Evolutionary conservation across 768 basidiomycete species (phyloP).

Genomic region (Infundibulicybe gibba): DNA sequence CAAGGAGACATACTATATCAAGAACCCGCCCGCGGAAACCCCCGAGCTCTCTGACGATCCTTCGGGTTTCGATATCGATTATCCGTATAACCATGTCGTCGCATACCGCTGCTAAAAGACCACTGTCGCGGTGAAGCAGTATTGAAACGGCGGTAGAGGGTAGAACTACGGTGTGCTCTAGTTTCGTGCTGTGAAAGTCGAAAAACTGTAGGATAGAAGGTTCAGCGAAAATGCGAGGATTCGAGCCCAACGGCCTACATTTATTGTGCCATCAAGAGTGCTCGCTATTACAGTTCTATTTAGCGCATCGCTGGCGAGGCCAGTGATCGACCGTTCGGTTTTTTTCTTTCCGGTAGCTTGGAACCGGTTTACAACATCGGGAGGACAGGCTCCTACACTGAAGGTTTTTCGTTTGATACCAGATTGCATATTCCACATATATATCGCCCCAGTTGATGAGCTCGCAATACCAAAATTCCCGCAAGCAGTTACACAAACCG

Average conservation of each 20-base stretch:
- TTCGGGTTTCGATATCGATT: slow-evolving; percentile 86
- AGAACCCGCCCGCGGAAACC: slow-evolving; percentile 84
- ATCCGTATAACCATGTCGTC: slow-evolving; percentile 86
- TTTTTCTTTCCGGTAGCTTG: slow-evolving; percentile 35
- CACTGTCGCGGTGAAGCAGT: slow-evolving; percentile 78
- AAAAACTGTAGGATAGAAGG: slow-evolving; percentile 67
- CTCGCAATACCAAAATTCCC: slow-evolving; percentile 93
- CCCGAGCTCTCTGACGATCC: slow-evolving; percentile 84
- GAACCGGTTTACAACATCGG: slow-evolving; percentile 44
- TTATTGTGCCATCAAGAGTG: slow-evolving; percentile 86
- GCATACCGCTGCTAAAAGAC: slow-evolving; percentile 76
- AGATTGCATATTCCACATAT: slow-evolving; percentile 97
- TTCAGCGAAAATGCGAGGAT: slow-evolving; percentile 3
- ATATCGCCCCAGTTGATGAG: slow-evolving; percentile 73
- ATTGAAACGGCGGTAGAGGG: slow-evolving; percentile 70
- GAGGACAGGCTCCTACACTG: slow-evolving; percentile 59
- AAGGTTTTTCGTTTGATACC: slow-evolving; percentile 83
- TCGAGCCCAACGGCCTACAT: slow-evolving; percentile 47
- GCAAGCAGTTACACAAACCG: slow-evolving; percentile 88
- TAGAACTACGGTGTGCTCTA: slow-evolving; percentile 64
- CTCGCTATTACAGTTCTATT: slow-evolving; percentile 80
- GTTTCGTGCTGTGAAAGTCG: slow-evolving; percentile 84
- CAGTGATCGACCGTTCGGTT: slow-evolving; percentile 63
- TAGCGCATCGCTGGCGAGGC: slow-evolving; percentile 81
- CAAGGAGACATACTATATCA: slow-evolving; percentile 63